A percentile compares a stretch with the other conserved stretches of the same genome.
phyloP scores from a whole-genome alignment of 2,329 filamentous ascomycete species.

The Colletotrichum aenigma region DNA sequence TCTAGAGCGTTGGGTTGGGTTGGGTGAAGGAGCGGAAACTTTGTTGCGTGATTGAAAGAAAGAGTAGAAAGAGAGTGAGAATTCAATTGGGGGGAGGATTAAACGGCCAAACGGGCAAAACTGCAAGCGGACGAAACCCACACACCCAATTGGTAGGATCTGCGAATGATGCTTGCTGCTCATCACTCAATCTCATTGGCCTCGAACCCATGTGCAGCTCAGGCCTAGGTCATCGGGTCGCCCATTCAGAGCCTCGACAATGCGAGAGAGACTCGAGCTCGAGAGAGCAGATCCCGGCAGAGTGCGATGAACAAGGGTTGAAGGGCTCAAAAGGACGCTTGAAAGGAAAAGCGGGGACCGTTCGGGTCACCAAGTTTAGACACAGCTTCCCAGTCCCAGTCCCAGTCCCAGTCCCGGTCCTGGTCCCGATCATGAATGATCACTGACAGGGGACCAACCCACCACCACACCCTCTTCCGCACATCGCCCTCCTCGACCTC shows the following conservation, averaged over 20 bases:
- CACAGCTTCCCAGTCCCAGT: not conserved
- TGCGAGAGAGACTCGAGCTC: not conserved
- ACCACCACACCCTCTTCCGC: not conserved
- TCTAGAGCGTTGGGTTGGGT: not conserved
- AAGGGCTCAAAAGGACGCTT: not conserved
- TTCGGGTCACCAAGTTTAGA: not conserved
- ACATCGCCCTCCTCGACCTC: not conserved
- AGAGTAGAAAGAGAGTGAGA: not conserved
- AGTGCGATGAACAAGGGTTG: not conserved
- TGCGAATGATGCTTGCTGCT: slow-evolving; percentile 10
- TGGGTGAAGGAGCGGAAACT: not conserved
- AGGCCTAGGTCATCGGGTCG: not conserved
- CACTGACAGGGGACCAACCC: not conserved
- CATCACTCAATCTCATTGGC: slow-evolving; percentile 8
- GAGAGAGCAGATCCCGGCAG: not conserved
- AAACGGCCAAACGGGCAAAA: not conserved
- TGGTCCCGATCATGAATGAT: not conserved
- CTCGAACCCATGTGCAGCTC: not conserved
- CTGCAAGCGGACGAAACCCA: not conserved
- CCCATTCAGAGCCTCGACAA: not conserved
- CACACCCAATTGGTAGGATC: not conserved
- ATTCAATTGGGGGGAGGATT: not conserved
- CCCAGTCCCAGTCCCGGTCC: not conserved
- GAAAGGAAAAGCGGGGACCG: slow-evolving; percentile 14
- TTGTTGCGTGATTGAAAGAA: not conserved